phyloP scores from a whole-genome alignment of 257 asterid genomes.

The Verbena officinalis region DNA sequence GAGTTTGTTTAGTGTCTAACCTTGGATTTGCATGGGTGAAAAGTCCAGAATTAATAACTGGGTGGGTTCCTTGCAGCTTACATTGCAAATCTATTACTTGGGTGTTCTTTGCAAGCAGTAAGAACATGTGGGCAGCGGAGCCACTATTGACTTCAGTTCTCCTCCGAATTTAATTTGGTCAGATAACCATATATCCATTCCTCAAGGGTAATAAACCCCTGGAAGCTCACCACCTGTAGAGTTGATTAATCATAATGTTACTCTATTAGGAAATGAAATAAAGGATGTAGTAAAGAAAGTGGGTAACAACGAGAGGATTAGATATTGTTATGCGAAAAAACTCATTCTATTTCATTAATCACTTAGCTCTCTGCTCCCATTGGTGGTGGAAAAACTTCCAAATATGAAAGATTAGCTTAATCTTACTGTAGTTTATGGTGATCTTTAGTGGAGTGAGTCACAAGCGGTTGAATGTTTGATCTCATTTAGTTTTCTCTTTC shows the following conservation, averaged over 20 bases:
- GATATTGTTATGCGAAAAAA: neutral
- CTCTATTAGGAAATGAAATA: neutral
- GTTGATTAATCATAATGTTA: neutral
- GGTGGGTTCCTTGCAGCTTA: neutral
- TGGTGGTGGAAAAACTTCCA: constrained; percentile 4
- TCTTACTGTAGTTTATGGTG: constrained; percentile 5
- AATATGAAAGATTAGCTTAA: constrained; percentile 13
- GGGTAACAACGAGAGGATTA: constrained; percentile 1
- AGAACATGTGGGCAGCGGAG: neutral
- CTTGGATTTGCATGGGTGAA: constrained; percentile 7
- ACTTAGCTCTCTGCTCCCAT: neutral
- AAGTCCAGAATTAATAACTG: constrained; percentile 4
- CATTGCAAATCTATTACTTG: constrained; percentile 14
- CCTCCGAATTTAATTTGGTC: neutral
- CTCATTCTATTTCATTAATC: constrained; percentile 11
- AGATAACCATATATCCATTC: neutral
- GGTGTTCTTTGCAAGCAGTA: neutral
- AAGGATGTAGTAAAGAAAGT: neutral
- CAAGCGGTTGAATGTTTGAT: too few species aligned
- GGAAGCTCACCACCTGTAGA: constrained; percentile 12
- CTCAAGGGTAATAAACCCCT: neutral
- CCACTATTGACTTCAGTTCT: constrained; percentile 6
- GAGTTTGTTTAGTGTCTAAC: neutral
- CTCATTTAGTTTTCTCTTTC: too few species aligned
- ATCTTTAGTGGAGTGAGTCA: neutral